Base-by-base conservation (phyloP, 768 basidiomycete species). In the Suillus ampliporus region DNA sequence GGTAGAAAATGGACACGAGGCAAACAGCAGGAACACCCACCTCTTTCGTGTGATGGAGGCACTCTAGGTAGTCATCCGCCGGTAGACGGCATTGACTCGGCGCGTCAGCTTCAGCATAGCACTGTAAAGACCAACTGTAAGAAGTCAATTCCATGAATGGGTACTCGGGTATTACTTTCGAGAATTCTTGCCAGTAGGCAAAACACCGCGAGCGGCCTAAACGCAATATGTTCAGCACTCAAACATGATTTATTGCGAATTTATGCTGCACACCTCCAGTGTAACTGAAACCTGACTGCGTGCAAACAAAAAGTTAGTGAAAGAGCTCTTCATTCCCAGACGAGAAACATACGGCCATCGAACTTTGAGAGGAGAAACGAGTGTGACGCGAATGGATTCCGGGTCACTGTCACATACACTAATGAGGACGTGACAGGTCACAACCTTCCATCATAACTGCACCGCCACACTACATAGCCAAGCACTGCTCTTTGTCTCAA, bases 141-240 rank as follows among this genome's bases (percentile, higher is more conserved):
- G 40, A 41, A 53, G 56, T 31, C 67, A 60, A 53, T 26, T 44
- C 35, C 38, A 48, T 28, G 17, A 28, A 2, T 52, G 41, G 13
- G 13, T 28, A 58, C 21, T 43, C 19, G 4, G 37, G 11, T 51
- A 62, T 59, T 59, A 89, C 91, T 72, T 89, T 90, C 67, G 87
- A 83, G 78, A 93, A 91, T 76, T 95, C 92, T 71, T 95, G 94
- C 94, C 95, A 97, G 79, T 90, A 93, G 14, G 86, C 82, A 76
- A 95, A 95, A 78, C 95, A 97, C 70, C 92, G 85, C 64, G 92
- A 87, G 66, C 87, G 87, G 68, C 93, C 94, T 95, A 65, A 4
- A 40, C 54, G 23, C 23, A 23, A 54, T 15, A 54, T 40, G 48
- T 40, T 54, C 48, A 34, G n/a, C n/a, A 35, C 34, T 35, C 51